A percentile compares a stretch with the other conserved stretches of the same genome.
These are phyloP conservation scores for Vanrija sp. DNA, from an alignment of 1,284 basidiomycete species.

Conservation along the genomic window DNA sequence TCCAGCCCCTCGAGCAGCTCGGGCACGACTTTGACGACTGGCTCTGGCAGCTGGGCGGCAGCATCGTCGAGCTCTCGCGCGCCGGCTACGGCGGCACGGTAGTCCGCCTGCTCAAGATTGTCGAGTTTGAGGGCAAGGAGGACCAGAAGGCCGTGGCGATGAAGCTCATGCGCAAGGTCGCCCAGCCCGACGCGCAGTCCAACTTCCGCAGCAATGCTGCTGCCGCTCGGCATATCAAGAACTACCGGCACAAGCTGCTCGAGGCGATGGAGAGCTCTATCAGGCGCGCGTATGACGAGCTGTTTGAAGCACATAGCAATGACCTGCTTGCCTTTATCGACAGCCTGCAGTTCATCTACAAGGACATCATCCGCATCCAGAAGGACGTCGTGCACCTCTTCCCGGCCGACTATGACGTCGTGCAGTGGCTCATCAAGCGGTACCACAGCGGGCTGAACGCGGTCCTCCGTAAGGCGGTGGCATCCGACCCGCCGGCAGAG, in stretches of 20 bases:
- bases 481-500: slow-evolving; percentile 77
- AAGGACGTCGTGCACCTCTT: slow-evolving; percentile 84
- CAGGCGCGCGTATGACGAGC: slow-evolving; percentile 66
- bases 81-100: slow-evolving; percentile 77
- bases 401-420: slow-evolving; percentile 86
- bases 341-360: slow-evolving; percentile 81
- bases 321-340: slow-evolving; percentile 73
- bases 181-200: slow-evolving; percentile 79
- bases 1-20: slow-evolving; percentile 80
- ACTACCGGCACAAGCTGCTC: slow-evolving; percentile 87
- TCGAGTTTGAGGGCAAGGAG: slow-evolving; percentile 85
- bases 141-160: slow-evolving; percentile 96
- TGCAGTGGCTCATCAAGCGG: slow-evolving; percentile 75
- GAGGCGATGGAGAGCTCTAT: slow-evolving; percentile 77
- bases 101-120: slow-evolving; percentile 87
- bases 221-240: slow-evolving; percentile 89
- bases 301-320: slow-evolving; percentile 61
- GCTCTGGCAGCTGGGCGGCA: slow-evolving; percentile 70
- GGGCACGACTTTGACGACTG: slow-evolving; percentile 84
- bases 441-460: slow-evolving; percentile 88
- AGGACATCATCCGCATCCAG: slow-evolving; percentile 88
- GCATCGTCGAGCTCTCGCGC: slow-evolving; percentile 74
- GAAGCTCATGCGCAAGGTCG: slow-evolving; percentile 86
- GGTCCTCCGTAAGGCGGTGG: slow-evolving; percentile 68
- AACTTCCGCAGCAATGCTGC: slow-evolving; percentile 89